Percentiles rank a stretch among this genome's conserved stretches.
phyloP scores from a whole-genome alignment of 2,329 filamentous ascomycete genomes.

The Ascochyta pisi region DNA sequence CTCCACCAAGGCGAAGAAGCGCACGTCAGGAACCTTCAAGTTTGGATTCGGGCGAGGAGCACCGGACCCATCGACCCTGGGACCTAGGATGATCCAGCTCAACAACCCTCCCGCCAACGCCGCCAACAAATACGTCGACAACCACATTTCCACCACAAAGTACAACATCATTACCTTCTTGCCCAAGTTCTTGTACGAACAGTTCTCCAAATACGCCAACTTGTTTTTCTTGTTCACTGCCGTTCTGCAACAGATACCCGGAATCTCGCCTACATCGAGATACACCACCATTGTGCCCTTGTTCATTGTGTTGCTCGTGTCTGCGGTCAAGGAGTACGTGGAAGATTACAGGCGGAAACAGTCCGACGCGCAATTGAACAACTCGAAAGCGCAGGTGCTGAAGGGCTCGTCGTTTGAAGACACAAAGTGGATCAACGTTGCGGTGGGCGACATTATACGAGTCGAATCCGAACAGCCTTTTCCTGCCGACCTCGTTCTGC shows the following conservation, averaged over 20 bases:
- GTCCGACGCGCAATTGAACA: slow-evolving; percentile 86
- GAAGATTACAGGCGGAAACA: slow-evolving; percentile 91
- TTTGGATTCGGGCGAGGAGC: slow-evolving; percentile 88
- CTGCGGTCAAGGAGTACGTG: slow-evolving; percentile 90
- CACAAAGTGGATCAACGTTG: slow-evolving; percentile 91
- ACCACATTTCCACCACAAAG: slow-evolving; percentile 96
- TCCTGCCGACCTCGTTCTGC: slow-evolving; percentile 87
- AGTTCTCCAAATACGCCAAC: slow-evolving; percentile 99
- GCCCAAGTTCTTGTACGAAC: slow-evolving; percentile 96
- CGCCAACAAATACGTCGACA: slow-evolving; percentile 89
- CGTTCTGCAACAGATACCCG: slow-evolving; percentile 90
- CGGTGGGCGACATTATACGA: slow-evolving; percentile 89
- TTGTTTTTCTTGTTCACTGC: slow-evolving; percentile 99
- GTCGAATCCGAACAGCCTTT: slow-evolving; percentile 96
- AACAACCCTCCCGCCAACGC: slow-evolving; percentile 96
- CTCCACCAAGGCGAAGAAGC: slow-evolving; percentile 47
- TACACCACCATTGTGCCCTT: slow-evolving; percentile 98
- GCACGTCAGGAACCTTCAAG: slow-evolving; percentile 73
- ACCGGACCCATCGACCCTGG: slow-evolving; percentile 86
- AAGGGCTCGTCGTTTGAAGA: slow-evolving; percentile 84
- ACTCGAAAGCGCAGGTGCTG: slow-evolving; percentile 82
- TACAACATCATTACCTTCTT: slow-evolving; percentile 94
- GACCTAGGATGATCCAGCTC: slow-evolving; percentile 89
- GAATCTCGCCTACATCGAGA: slow-evolving; percentile 90
- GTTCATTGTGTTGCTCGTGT: slow-evolving; percentile 88